These are phyloP conservation scores for Tirmania nivea DNA, from an alignment of 495 filamentous ascomycete genomes.

Conservation along the genomic window DNA sequence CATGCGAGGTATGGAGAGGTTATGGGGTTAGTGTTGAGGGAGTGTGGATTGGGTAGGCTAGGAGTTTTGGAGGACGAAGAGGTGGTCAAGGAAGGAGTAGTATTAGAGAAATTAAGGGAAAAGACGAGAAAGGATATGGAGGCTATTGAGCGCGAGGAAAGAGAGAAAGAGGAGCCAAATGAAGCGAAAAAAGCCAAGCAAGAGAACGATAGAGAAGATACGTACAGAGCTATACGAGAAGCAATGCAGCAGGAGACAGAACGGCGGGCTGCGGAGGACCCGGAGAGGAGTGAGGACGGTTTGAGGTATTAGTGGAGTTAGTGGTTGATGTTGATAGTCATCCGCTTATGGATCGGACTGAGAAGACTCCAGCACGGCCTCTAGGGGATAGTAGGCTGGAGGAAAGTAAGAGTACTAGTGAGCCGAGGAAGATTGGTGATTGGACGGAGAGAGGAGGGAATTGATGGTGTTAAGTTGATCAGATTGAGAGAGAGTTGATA, in stretches of 20 bases:
- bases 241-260: neutral
- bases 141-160: neutral
- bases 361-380: neutral
- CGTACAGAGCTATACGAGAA: neutral
- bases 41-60: constrained; percentile 4
- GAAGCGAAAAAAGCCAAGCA: neutral
- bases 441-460: neutral
- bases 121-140: constrained; percentile 4
- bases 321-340: neutral
- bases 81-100: constrained; percentile 1
- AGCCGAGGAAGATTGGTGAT: neutral
- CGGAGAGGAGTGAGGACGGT: neutral
- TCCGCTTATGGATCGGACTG: neutral
- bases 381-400: too few species aligned
- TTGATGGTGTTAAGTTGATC: neutral
- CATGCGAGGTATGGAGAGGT: constrained; percentile 16
- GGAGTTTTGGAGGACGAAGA: constrained; percentile 8
- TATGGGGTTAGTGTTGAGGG: constrained; percentile 6
- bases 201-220: neutral
- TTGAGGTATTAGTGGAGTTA: neutral
- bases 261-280: neutral
- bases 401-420: neutral
- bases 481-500: neutral
- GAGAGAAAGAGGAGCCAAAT: neutral
- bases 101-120: constrained; percentile 2